These are phyloP conservation scores for Agrocybe chaxingu DNA, from an alignment of 768 basidiomycete species.

Conservation along the genomic window DNA sequence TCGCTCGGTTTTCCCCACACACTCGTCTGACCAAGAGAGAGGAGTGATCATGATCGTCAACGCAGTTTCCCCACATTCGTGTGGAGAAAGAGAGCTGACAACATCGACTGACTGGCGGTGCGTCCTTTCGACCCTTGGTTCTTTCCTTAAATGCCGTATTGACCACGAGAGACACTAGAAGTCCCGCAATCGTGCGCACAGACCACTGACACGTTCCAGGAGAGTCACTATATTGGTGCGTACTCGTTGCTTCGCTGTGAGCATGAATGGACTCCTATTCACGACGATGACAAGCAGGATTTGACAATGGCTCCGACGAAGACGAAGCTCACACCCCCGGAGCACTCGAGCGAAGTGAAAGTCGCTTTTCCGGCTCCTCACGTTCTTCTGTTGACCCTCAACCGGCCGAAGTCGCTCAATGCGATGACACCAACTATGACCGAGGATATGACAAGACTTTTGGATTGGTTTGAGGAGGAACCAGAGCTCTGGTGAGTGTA, in stretches of 20 bases:
- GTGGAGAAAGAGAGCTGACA: conserved; percentile 3
- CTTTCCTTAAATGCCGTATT: too few relatives aligned
- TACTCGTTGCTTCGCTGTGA: too few relatives aligned
- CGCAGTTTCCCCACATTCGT: neutral
- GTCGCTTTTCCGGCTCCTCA: conserved; percentile 37
- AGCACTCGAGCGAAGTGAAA: conserved; percentile 33
- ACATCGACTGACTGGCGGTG: too few relatives aligned
- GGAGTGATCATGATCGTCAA: too few relatives aligned
- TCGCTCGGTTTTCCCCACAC: neutral
- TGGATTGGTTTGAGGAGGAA: conserved; percentile 77
- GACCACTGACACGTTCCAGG: too few relatives aligned
- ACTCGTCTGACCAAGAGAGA: neutral
- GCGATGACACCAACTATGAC: conserved; percentile 66
- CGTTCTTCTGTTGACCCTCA: conserved; percentile 42
- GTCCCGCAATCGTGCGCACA: too few relatives aligned
- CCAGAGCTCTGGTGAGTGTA: conserved; percentile 64
- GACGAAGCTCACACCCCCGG: conserved; percentile 12
- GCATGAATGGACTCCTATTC: too few relatives aligned
- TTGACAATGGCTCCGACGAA: too few relatives aligned
- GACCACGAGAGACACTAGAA: too few relatives aligned
- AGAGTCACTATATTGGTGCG: too few relatives aligned
- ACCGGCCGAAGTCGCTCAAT: conserved; percentile 70
- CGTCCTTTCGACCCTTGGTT: too few relatives aligned
- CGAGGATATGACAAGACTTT: conserved; percentile 43
- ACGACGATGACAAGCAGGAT: too few relatives aligned